phyloP scores from a whole-genome alignment of 2,329 filamentous ascomycete species.

The Colletotrichum echinochloae region DNA sequence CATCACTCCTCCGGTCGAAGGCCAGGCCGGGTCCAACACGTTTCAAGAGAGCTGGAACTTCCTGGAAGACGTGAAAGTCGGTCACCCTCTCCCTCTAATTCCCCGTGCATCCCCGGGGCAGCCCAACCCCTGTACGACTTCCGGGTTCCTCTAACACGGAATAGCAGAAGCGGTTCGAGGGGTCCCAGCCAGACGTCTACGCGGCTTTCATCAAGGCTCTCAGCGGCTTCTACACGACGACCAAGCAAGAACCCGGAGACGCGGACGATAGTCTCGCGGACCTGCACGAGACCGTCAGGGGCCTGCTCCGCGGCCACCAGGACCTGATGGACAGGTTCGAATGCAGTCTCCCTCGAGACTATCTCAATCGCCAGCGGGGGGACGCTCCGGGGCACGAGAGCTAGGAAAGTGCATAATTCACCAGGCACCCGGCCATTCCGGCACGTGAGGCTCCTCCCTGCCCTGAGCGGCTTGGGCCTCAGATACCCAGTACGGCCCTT shows the following conservation, averaged over 20 bases:
- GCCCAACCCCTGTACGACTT: background rate
- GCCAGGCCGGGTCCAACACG: background rate
- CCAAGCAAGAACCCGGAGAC: background rate
- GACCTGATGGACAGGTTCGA: conserved; percentile 37
- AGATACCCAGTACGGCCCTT: background rate
- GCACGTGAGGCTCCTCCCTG: too few species aligned
- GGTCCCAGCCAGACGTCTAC: conserved; percentile 29
- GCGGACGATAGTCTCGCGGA: conserved; percentile 9
- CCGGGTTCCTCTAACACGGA: background rate
- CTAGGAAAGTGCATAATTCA: too few species aligned
- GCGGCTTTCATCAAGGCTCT: conserved; percentile 26
- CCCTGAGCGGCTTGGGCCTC: too few species aligned
- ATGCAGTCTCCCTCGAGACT: conserved; percentile 20
- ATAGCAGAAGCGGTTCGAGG: conserved; percentile 27
- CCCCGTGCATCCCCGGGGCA: too few species aligned
- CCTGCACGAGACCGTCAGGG: conserved; percentile 17
- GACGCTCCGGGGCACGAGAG: background rate
- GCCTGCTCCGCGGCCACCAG: conserved; percentile 15
- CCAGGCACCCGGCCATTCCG: background rate
- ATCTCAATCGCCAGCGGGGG: conserved; percentile 11
- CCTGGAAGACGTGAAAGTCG: conserved; percentile 29
- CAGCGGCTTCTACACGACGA: conserved; percentile 16
- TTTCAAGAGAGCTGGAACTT: conserved; percentile 30
- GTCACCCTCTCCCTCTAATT: background rate
- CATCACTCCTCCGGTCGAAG: background rate